Conservation (phyloP, 805 yeast species). For the Cyberlindnera nakhonratchasimensis region DNA sequence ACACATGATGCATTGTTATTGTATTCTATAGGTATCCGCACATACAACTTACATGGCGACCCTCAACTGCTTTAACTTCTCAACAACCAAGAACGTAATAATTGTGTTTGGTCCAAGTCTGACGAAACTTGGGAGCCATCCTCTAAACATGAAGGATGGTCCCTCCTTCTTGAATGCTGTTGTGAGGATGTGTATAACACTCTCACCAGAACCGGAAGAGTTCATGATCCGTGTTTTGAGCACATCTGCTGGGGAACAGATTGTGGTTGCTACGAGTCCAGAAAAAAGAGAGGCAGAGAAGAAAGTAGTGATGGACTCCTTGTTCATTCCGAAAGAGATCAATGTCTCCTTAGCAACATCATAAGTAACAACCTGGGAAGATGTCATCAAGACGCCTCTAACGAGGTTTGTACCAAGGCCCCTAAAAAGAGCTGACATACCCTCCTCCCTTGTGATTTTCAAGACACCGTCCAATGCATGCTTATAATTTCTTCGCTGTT, state of each 20-base stretch:
- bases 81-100: slow-evolving; percentile 64
- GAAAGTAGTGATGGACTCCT: slow-evolving; percentile 65
- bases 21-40: too few species aligned
- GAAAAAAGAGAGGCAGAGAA: slow-evolving; percentile 76
- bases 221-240: slow-evolving; percentile 88
- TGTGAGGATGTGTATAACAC: slow-evolving; percentile 48
- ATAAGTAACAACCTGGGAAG: slow-evolving; percentile 85
- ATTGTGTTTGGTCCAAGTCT: slow-evolving; percentile 83
- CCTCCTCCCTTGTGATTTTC: slow-evolving; percentile 60
- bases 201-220: slow-evolving; percentile 37
- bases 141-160: slow-evolving; percentile 76
- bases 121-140: slow-evolving; percentile 86
- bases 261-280: slow-evolving; percentile 85
- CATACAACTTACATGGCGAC: slow-evolving; percentile 40
- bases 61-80: slow-evolving; percentile 54
- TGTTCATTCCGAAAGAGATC: slow-evolving; percentile 52
- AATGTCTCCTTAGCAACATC: slow-evolving; percentile 66
- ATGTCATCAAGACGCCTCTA: slow-evolving; percentile 85
- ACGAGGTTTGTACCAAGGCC: slow-evolving; percentile 77
- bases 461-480: slow-evolving; percentile 76
- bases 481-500: slow-evolving; percentile 65
- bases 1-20: background rate
- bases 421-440: slow-evolving; percentile 54
- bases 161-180: slow-evolving; percentile 69
- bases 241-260: slow-evolving; percentile 91